Base-by-base conservation (phyloP, 768 basidiomycete species). In the Leccinum longicurvipes region DNA sequence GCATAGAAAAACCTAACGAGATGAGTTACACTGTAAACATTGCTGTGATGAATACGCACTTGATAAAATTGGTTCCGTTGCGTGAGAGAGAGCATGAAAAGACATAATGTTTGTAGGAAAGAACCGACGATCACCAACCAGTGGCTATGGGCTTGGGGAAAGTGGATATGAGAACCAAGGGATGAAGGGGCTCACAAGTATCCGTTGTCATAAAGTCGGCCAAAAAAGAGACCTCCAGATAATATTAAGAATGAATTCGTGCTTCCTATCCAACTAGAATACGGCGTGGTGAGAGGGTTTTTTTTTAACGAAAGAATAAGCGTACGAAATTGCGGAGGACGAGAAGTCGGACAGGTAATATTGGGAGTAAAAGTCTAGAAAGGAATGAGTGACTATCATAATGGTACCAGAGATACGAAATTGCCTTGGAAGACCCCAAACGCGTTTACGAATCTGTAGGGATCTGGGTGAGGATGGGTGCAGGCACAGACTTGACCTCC, bases 181-280 rank as follows among this genome's bases (percentile, higher is more conserved):
- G 7, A 6, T 36, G 34, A 6, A 14, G 17, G 29, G 15, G 53
- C 75, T 23, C 58, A 77, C 78, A 81, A 82, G 65, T 79, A 77
- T 32, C 82, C 83, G 11, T 65, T 71, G 51, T 83, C 83, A 58
- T 79, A 78, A 5, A 76, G 71, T n/a, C 75, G 73, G 4, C 82
- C 82, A 17, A 77, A 72, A 44, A 82, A 60, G 27, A 81, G 64
- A 1, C 81, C 80, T 32, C 72, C 70, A 0, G 76, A 73, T 19
- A 82, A 59, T 6, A 76, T 63, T 15, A 82, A 61, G 47, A 79
- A 74, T 2, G 80, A 60, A 53, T 82, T 79, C 4, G 76, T 69
- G 48, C 81, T 79, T 24, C 82, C 82, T 58, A 84, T 77, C 73
- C 73, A 77, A 6, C 72, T 75, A 54, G 32, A 49, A 49, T 1